Conservation (phyloP, 257 asterid genomes). For the Lithospermum erythrorhizon region DNA sequence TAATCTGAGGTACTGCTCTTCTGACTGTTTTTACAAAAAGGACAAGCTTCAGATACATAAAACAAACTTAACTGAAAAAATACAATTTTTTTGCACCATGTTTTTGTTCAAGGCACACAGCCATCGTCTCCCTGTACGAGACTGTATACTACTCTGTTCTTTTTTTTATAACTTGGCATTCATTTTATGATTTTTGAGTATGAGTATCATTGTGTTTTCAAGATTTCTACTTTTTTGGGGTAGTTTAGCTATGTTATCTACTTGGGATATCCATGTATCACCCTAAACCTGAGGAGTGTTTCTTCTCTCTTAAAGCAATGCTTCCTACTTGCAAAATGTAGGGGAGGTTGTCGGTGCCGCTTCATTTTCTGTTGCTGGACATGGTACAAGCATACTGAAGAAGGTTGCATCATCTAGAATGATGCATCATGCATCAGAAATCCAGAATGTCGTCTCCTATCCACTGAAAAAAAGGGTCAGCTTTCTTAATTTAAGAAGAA, state of each 20-base stretch:
- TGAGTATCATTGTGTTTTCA: not conserved
- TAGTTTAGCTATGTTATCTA: not conserved
- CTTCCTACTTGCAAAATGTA: conserved; percentile 25
- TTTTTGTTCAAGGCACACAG: not conserved
- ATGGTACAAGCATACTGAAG: conserved; percentile 46
- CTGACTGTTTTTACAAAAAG: not conserved
- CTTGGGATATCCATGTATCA: not conserved
- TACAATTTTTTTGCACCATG: not conserved
- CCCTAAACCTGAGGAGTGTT: not conserved
- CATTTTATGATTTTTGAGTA: not conserved
- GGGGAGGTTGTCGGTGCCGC: conserved; percentile 98
- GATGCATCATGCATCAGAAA: conserved; percentile 67
- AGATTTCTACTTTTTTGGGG: no score
- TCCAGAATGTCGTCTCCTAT: conserved; percentile 40
- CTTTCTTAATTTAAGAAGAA: not conserved
- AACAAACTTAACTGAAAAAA: not conserved
- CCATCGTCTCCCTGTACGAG: not conserved
- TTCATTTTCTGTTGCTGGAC: conserved; percentile 64
- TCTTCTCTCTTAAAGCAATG: conserved; percentile 3
- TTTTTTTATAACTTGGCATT: no score
- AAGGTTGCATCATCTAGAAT: conserved; percentile 79
- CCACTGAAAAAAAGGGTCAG: conserved; percentile 65
- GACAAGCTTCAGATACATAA: not conserved
- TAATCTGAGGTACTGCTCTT: not conserved
- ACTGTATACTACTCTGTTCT: no score